Conservation (phyloP, 2,329 filamentous ascomycete genomes). For the Verticillium dahliae region DNA sequence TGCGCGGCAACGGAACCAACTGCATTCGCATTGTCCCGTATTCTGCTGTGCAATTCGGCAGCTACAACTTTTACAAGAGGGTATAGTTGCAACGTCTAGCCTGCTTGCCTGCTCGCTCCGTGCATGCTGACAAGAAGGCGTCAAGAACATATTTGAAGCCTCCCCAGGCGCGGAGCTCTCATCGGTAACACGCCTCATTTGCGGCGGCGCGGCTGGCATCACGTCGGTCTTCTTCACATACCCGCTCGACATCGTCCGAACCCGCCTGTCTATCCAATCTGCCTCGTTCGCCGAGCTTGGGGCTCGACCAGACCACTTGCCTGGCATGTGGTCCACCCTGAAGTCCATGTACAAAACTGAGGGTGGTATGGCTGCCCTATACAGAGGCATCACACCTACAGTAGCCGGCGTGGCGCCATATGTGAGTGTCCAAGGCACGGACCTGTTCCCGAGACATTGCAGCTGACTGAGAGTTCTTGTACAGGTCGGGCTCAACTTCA, state of each 20-base stretch:
- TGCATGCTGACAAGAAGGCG: neutral
- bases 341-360: constrained; percentile 81
- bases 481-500: constrained; percentile 92
- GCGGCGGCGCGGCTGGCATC: constrained; percentile 85
- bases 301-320: constrained; percentile 58
- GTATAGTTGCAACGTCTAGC: constrained; percentile 41
- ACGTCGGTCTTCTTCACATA: constrained; percentile 95
- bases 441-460: constrained; percentile 1
- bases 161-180: constrained; percentile 67
- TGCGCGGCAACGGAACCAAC: constrained; percentile 97
- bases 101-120: neutral
- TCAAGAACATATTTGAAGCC: constrained; percentile 66
- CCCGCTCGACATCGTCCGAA: constrained; percentile 94
- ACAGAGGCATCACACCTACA: constrained; percentile 88
- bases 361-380: constrained; percentile 79
- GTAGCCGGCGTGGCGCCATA: constrained; percentile 95
- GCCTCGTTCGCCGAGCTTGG: constrained; percentile 84
- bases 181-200: constrained; percentile 72
- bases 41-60: constrained; percentile 95
- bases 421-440: constrained; percentile 35
- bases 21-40: constrained; percentile 98
- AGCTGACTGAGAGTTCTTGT: constrained; percentile 9
- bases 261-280: constrained; percentile 90
- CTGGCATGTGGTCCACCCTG: constrained; percentile 89
- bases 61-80: constrained; percentile 94